Evolutionary conservation across 148 eudicot species (phyloP).

Genomic region (Amaranthus cruentus): DNA sequence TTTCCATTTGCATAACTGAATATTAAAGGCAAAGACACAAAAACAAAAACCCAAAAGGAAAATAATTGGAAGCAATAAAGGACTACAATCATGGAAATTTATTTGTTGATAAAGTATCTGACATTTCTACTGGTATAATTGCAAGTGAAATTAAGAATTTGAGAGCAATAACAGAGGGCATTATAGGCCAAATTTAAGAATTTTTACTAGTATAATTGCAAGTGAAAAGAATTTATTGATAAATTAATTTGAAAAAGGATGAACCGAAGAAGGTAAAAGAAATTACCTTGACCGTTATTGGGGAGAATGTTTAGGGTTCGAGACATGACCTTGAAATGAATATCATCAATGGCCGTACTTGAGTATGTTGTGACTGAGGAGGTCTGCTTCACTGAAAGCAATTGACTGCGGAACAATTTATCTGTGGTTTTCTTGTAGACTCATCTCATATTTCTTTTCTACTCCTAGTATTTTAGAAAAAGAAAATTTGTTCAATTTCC

Average conservation of each 20-base stretch:
- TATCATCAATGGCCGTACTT: slow-evolving; percentile 28
- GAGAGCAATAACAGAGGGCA: not conserved
- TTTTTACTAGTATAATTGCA: not conserved
- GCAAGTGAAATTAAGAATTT: too few relatives aligned
- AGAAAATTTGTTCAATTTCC: too few relatives aligned
- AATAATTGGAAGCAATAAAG: not conserved
- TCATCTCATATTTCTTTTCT: too few relatives aligned
- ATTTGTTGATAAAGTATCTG: too few relatives aligned
- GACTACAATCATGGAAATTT: not conserved
- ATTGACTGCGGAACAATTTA: not conserved
- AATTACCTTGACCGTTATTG: slow-evolving; percentile 45
- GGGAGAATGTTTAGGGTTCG: slow-evolving; percentile 42
- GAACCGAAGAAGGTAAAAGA: not conserved
- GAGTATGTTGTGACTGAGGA: slow-evolving; percentile 7
- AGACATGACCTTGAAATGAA: slow-evolving; percentile 41
- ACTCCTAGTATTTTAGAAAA: too few relatives aligned
- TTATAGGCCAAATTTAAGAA: not conserved
- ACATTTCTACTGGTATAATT: too few relatives aligned
- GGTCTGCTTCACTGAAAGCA: not conserved
- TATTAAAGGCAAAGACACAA: not conserved
- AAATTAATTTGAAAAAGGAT: not conserved
- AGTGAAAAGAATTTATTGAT: not conserved
- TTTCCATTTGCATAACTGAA: slow-evolving; percentile 8
- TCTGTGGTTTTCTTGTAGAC: not conserved
- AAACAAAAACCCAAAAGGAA: not conserved